Percentiles rank a stretch among this genome's conserved stretches.
Conservation (phyloP, 176 grass and related monocot species). For the Oryza rufipogon region DNA sequence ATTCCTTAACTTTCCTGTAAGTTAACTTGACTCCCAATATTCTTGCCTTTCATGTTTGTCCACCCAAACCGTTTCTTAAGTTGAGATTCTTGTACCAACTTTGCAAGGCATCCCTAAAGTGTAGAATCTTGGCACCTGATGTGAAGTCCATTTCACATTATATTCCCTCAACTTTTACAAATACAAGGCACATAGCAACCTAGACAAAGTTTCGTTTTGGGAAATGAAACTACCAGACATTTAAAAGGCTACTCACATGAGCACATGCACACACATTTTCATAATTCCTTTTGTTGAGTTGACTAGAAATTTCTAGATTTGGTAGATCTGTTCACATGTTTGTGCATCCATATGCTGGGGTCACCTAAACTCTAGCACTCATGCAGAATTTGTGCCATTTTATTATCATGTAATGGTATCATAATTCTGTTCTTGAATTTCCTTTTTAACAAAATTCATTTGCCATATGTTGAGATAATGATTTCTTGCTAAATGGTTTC, state of each 20-base stretch:
- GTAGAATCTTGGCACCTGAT: background rate
- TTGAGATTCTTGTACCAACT: constrained; percentile 15
- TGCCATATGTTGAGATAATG: background rate
- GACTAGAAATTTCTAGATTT: background rate
- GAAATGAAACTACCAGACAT: background rate
- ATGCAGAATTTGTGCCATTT: background rate
- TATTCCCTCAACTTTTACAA: background rate
- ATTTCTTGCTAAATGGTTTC: constrained; percentile 2
- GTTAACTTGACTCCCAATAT: constrained; percentile 4
- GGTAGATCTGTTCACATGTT: background rate
- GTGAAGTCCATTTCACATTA: background rate
- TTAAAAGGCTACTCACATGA: background rate
- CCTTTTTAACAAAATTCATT: constrained; percentile 15
- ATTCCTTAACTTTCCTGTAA: background rate
- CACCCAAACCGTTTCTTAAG: background rate
- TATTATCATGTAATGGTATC: background rate
- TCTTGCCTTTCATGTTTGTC: constrained; percentile 9
- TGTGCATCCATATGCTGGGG: constrained; percentile 17
- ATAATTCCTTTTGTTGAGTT: background rate
- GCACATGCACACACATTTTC: background rate
- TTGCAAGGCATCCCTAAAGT: constrained; percentile 12
- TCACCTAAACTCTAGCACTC: background rate
- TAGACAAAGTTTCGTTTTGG: constrained; percentile 2
- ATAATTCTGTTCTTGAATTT: background rate
- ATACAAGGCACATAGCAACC: background rate